Percentiles rank a stretch among this genome's conserved stretches.
Conservation (phyloP, 1,284 basidiomycete species). For the Apiotrichum gamsii region DNA sequence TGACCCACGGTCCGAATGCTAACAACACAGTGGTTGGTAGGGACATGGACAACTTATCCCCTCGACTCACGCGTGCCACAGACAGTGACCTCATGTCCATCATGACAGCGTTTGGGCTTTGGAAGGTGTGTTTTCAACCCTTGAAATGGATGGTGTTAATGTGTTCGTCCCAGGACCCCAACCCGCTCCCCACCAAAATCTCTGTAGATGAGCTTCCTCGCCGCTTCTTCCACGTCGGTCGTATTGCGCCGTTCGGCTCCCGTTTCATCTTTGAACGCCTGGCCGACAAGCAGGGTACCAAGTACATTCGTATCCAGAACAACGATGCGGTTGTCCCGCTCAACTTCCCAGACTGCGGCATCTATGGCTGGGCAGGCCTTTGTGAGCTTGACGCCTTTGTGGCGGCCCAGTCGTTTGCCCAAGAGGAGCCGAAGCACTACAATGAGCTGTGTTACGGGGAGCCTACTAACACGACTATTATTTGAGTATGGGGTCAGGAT, state of each 20-base stretch:
- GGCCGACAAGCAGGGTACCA: neutral
- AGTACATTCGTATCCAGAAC: conserved; percentile 23
- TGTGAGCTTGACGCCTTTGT: conserved; percentile 27
- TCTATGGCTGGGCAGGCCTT: conserved; percentile 10
- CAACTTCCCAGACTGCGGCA: conserved; percentile 12
- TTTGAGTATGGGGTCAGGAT: too few relatives aligned
- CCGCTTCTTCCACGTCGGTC: conserved; percentile 4
- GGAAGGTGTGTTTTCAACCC: conserved; percentile 1
- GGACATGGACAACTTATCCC: too few relatives aligned
- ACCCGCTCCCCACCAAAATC: neutral
- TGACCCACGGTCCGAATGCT: too few relatives aligned
- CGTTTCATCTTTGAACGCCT: neutral
- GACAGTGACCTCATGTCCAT: conserved; percentile 10
- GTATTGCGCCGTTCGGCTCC: neutral
- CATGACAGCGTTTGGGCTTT: conserved; percentile 12
- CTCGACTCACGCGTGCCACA: neutral
- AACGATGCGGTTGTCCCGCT: conserved; percentile 28
- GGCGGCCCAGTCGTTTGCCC: conserved; percentile 15
- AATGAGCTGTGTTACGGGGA: too few relatives aligned
- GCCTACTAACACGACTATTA: too few relatives aligned
- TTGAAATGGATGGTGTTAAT: too few relatives aligned
- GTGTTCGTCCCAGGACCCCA: too few relatives aligned
- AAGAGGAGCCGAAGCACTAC: neutral
- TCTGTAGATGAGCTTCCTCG: neutral
- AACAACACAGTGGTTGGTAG: too few relatives aligned